Evolutionary conservation across 345 rosid genomes (phyloP), one percentile per base, ranked within the genome.

Genomic region (Nephelium lappaceum): DNA sequence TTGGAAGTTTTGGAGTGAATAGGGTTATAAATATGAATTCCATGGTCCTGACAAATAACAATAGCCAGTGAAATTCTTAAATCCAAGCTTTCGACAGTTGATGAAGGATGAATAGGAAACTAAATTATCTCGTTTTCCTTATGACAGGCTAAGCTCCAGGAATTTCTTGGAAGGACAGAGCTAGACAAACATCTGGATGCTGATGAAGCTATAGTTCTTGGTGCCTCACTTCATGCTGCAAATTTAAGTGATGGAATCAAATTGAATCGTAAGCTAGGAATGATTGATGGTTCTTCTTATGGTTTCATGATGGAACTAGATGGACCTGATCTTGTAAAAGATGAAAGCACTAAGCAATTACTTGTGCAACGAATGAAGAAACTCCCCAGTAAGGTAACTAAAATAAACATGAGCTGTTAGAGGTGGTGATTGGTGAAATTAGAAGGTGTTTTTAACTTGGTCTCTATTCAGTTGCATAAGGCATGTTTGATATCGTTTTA

Each of bases 181-280:
- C 87, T 97, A 81, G 99, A 89, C 89, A 97, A 86, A 82, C 99
- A 97, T 91, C 86, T 97, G 73, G 99, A 97, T 90, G 98, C 99
- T 75, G 99, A 97, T 87, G 99, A 97, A 86, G 99, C 98, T 64
- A 88, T 92, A 81, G 99, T 91, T 86, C 98, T 97, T 47, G 99
- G 99, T 79, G 82, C 97, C 31, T 77, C 99, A n/a, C 83, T 97
- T 51, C 92, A 86, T 88, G 98, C 99, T 77, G 99, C 99, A 75
- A 97, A 97, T 88, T 77, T 97, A 80, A 97, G 99, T 83, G 99
- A 97, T 90, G 98, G 98, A 80, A 97, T 97, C 80, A 94, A 93
- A 84, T 86, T 94, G 89, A 90, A 97, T 73, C 94, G 98, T 80
- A 94, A 91, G 87, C 90, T 97, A 72, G 99, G 99, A 72, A 91